Evolutionary conservation across 1,284 basidiomycete species (phyloP), one percentile per base, ranked within the genome.

Genomic region (Neotropicomus parvogracilis): DNA sequence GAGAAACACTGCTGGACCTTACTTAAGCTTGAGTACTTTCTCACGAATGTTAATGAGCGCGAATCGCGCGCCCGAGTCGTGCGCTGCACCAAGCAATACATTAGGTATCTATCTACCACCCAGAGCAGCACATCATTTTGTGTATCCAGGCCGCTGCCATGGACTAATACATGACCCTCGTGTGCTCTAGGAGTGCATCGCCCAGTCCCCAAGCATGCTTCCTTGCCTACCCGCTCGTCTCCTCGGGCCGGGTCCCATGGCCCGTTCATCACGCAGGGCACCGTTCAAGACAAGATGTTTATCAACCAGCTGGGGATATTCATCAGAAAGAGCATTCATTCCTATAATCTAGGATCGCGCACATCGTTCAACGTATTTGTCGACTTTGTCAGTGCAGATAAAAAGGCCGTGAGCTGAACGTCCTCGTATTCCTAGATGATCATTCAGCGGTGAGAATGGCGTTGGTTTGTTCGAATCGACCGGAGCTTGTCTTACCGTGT

Each of bases 321-420:
- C 13, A 34, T 64, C 31, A 57, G 45, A 26, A 32, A 37, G 17
- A 44, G 39, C 43, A 47, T 37, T 32, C 35, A 43, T 31, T 17
- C 31, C 26, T 39, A 17, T n/a, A 21, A 40, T 28, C 14, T 6
- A 33, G n/a, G 17, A 45, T 39, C 2, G 67, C 89, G 62, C 62
- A 97, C 95, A 61, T 97, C 91, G 64, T 95, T 95, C 48, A 97
- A 71, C 4, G 85, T 79, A 56, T 88, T 88, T 7, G 95, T 78
- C 32, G 89, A 88, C 66, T 91, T 93, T 1, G 94, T 98, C 54
- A 98, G 70, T 9, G 84, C 81, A 0, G 92, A 86, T 14, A 99
- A 75, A 67, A 94, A 92, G 9, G 86, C 83, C 1, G 92, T 97
- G 20, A 99, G 74, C 54, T 97, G 90, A 9, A 95, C 92, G 64